Percentiles rank a stretch among this genome's conserved stretches.
phyloP scores from a whole-genome alignment of 495 filamentous ascomycete genomes.

The Hypoxylon lenormandii region DNA sequence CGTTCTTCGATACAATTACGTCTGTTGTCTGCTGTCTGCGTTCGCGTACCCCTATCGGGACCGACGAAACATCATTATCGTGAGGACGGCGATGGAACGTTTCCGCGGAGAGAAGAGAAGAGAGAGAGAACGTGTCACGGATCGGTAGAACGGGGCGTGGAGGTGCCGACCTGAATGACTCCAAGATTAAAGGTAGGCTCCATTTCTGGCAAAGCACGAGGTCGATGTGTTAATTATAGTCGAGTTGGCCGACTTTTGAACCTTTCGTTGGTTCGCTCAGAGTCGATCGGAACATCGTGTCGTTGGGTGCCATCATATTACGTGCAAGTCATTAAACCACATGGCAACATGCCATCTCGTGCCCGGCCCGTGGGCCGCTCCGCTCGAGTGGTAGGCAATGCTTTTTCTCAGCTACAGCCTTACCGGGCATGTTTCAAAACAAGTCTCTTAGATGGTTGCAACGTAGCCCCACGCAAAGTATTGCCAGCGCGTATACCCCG shows the following conservation, averaged over 20 bases:
- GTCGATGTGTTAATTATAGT: too few relatives aligned
- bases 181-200: not conserved
- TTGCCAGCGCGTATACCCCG: not conserved
- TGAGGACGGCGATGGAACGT: too few relatives aligned
- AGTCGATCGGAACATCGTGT: not conserved
- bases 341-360: not conserved
- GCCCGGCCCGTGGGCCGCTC: not conserved
- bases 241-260: not conserved
- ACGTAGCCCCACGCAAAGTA: not conserved
- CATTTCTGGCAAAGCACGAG: not conserved
- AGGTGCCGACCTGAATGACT: not conserved
- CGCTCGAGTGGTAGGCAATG: not conserved
- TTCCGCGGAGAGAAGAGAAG: too few relatives aligned
- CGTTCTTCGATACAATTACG: too few relatives aligned
- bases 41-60: too few relatives aligned
- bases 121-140: not conserved
- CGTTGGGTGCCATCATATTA: not conserved
- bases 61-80: too few relatives aligned
- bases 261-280: not conserved
- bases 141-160: not conserved
- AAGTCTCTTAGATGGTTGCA: not conserved
- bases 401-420: not conserved
- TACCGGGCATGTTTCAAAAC: not conserved
- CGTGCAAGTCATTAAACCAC: not conserved
- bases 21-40: too few relatives aligned